A percentile compares a stretch with the other conserved stretches of the same genome.
These are phyloP conservation scores for Blastobotrys attinorum DNA, from an alignment of 805 yeast species.

Conservation along the genomic window DNA sequence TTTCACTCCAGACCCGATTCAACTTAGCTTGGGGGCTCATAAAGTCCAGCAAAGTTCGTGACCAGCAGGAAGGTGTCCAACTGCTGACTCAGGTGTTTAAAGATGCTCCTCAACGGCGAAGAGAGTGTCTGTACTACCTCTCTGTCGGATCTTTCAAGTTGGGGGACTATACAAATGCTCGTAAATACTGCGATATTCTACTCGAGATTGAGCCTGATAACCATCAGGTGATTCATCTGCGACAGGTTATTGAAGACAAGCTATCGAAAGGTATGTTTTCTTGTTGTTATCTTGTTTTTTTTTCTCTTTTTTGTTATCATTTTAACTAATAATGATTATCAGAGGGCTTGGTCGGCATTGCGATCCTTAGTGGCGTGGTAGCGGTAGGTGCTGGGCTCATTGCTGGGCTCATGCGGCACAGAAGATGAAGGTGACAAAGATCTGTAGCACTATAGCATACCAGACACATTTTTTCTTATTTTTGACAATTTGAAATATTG, in stretches of 20 bases:
- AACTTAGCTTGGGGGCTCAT: constrained; percentile 96
- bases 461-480: not conserved
- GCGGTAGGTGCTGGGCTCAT: constrained; percentile 71
- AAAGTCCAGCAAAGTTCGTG: constrained; percentile 52
- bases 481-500: too few species aligned
- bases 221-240: constrained; percentile 63
- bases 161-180: constrained; percentile 80
- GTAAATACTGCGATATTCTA: constrained; percentile 74
- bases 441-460: not conserved
- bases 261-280: constrained; percentile 51
- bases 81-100: constrained; percentile 54
- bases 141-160: constrained; percentile 82
- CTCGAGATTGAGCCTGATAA: constrained; percentile 78
- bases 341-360: constrained; percentile 85
- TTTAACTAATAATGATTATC: not conserved
- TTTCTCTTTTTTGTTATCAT: not conserved
- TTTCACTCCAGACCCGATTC: constrained; percentile 77
- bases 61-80: constrained; percentile 73
- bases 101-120: constrained; percentile 71
- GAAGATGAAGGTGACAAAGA: not conserved
- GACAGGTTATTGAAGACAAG: constrained; percentile 72
- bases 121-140: constrained; percentile 84
- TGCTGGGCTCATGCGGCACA: constrained; percentile 26
- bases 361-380: constrained; percentile 75
- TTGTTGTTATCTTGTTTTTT: not conserved